Conservation (phyloP, 352 stramenopile species). For the Pythium brassicae region DNA sequence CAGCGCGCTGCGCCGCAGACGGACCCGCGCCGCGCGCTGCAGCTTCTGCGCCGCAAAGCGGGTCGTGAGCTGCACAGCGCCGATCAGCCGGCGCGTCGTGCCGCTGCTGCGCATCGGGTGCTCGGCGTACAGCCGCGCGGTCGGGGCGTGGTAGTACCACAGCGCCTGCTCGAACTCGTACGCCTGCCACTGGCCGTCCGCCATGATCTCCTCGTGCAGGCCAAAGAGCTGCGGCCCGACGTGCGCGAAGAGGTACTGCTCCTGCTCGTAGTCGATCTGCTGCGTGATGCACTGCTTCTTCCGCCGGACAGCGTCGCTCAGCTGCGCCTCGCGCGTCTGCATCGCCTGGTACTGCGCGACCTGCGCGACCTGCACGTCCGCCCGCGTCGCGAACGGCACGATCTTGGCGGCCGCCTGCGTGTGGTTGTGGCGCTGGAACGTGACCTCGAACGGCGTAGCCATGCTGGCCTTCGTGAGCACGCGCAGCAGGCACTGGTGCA, state of each 20-base stretch:
- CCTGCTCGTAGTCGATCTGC: conserved; percentile 54
- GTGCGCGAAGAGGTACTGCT: conserved; percentile 46
- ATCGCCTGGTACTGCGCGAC: conserved; percentile 34
- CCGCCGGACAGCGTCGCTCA: conserved; percentile 23
- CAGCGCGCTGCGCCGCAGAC: conserved; percentile 12
- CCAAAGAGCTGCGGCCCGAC: conserved; percentile 33
- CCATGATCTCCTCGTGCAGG: conserved; percentile 48
- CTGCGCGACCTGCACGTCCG: conserved; percentile 51
- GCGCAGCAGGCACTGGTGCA: conserved; percentile 25
- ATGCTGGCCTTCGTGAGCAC: conserved; percentile 28
- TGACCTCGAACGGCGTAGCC: conserved; percentile 41
- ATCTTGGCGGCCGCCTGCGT: conserved; percentile 43
- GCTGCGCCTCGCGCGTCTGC: conserved; percentile 27
- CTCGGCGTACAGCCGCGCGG: conserved; percentile 31
- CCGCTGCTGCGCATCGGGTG: conserved; percentile 52
- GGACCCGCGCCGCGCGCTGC: conserved; percentile 24
- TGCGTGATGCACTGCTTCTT: conserved; percentile 62
- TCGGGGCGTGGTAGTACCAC: conserved; percentile 54
- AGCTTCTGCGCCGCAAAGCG: conserved; percentile 33
- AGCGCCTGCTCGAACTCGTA: conserved; percentile 58
- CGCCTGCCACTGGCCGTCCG: conserved; percentile 45
- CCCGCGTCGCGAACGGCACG: conserved; percentile 46
- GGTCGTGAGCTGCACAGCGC: conserved; percentile 29
- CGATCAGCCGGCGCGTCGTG: conserved; percentile 38
- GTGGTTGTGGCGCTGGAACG: conserved; percentile 54